Evolutionary conservation across 169 alveolate species (phyloP), one percentile per base, ranked within the genome.

Genomic region (Miamiensis avidus): DNA sequence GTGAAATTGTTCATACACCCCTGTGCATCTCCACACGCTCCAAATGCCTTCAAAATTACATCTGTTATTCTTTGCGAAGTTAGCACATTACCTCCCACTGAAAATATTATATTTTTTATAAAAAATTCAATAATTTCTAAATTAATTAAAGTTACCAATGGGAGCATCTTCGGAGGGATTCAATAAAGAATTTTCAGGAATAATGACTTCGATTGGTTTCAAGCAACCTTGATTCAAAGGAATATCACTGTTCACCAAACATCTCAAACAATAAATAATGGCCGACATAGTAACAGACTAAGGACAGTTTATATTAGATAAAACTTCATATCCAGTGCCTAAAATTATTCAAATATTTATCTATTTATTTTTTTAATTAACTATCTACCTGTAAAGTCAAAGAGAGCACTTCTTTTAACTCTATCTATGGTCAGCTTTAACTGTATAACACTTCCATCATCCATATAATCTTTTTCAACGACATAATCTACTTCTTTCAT

Each of bases 1-100:
- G 97, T 93, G 34, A 96, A 78, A 81, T 96, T 96, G 86, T 96
- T 96, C 98, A 95, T 96, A 69, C 97, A 92, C 0, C 98, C 98
- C 65, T 94, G 88, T 11, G 96, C 88, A 0, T 94, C 97, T 31
- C 97, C 97, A 69, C 91, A 86, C 6, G 93, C 93, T 0, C 81
- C 49, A 77, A 96, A 94, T 4, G 98, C 95, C 74, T 92, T 91
- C n/a, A 94, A 82, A 20, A 96, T 84, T 0, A 95, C 92, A 85
- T 96, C 98, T 30, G 96, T 92, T 33, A 96, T 87, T 83, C 98
- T 85, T 77, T 91, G 88, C 20, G 95, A 88, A 1, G 97, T 94
- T 31, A 91, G 89, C 25, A 95, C 97, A 84, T 96, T 96, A 16
- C 98, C 98, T 16, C 96, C 97, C 31, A 95, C 97, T 49, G 4